These are phyloP conservation scores for Parastagonospora avenae DNA, from an alignment of 2,329 filamentous ascomycete genomes.

Conservation along the genomic window DNA sequence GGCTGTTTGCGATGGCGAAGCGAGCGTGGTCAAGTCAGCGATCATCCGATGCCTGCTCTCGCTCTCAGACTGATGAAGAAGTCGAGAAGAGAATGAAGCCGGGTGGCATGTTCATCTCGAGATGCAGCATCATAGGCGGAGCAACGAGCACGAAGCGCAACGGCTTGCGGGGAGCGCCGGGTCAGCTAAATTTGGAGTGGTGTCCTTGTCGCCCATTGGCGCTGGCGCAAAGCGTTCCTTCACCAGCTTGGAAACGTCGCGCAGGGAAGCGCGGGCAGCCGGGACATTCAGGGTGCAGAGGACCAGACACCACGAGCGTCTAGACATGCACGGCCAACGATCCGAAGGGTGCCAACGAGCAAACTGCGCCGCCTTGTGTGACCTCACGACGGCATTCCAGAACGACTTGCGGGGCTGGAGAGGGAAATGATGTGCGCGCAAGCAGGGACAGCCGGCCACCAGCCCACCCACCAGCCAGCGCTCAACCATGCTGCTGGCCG, in stretches of 20 bases:
- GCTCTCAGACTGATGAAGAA: neutral
- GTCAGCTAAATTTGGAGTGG: conserved; percentile 16
- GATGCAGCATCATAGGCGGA: conserved; percentile 11
- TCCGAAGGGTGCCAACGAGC: neutral
- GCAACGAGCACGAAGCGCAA: conserved; percentile 9
- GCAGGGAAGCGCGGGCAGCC: conserved; percentile 6
- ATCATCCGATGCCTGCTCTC: neutral
- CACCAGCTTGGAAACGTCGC: conserved; percentile 11
- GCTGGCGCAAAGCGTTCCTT: neutral
- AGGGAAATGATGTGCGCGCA: conserved; percentile 26
- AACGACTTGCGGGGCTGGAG: conserved; percentile 17
- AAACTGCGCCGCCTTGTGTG: conserved; percentile 4
- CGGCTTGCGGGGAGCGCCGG: conserved; percentile 3
- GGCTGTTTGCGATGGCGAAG: conserved; percentile 24
- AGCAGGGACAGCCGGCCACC: conserved; percentile 18
- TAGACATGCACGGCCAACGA: neutral
- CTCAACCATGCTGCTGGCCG: conserved; percentile 11
- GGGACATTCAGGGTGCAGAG: conserved; percentile 7
- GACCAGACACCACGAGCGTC: conserved; percentile 18
- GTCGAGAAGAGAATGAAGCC: neutral
- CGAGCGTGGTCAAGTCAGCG: conserved; percentile 1
- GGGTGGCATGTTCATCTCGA: conserved; percentile 8
- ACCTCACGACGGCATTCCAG: conserved; percentile 25
- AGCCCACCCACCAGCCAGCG: conserved; percentile 10
- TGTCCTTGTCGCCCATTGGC: conserved; percentile 9